Evolutionary conservation across 441 rosid genomes (phyloP).

Genomic region (Erodium moschatum): DNA sequence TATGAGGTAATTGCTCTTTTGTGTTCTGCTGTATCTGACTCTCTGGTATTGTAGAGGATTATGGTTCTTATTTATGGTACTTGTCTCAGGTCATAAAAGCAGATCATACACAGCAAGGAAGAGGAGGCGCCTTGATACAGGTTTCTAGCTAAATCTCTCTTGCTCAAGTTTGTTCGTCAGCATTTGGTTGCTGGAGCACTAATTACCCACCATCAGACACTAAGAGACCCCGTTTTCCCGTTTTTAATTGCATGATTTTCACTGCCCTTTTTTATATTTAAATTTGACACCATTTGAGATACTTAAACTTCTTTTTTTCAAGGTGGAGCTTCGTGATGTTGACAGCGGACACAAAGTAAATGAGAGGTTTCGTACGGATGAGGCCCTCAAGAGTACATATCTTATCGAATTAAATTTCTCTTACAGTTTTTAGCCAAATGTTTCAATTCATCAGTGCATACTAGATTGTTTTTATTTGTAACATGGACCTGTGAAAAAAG

Average conservation of each 20-base stretch:
- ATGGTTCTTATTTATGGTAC: neutral
- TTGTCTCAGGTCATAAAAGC: constrained; percentile 53
- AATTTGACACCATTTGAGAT: neutral
- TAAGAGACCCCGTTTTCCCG: no score
- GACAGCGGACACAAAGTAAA: constrained; percentile 75
- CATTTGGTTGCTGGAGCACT: neutral
- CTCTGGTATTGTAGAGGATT: neutral
- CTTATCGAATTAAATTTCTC: constrained; percentile 15
- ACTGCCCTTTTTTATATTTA: no score
- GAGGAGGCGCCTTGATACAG: constrained; percentile 92
- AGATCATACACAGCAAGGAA: constrained; percentile 79
- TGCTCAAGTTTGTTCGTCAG: neutral
- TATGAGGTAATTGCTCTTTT: constrained; percentile 43
- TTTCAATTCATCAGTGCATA: neutral
- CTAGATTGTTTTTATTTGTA: constrained; percentile 8
- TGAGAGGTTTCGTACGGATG: constrained; percentile 78
- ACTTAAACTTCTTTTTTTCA: constrained; percentile 9
- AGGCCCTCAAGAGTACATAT: constrained; percentile 74
- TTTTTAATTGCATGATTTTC: no score
- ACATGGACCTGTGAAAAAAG: neutral
- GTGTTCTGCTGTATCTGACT: neutral
- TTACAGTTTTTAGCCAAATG: constrained; percentile 9
- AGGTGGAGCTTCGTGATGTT: constrained; percentile 91
- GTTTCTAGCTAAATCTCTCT: constrained; percentile 24
- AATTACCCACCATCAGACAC: neutral